Conservation (phyloP, 306 rosid species). For the Purshia tridentata region DNA sequence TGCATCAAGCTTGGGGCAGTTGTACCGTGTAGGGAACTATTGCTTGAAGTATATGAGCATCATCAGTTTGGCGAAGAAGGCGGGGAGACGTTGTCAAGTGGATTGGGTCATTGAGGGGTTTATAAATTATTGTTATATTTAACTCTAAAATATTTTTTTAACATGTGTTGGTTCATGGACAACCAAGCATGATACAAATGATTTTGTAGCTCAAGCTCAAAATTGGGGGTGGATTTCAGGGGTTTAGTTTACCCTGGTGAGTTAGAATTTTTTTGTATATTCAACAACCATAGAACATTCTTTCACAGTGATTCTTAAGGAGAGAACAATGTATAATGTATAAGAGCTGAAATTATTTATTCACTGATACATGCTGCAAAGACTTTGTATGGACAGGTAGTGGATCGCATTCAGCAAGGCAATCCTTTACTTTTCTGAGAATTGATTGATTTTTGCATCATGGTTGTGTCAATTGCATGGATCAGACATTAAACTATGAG, state of each 20-base stretch:
- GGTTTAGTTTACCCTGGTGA: not conserved
- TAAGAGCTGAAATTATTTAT: constrained; percentile 1
- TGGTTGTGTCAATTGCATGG: not conserved
- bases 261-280: not conserved
- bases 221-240: not conserved
- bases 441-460: not conserved
- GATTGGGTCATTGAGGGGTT: constrained; percentile 30
- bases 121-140: not conserved
- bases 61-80: constrained; percentile 60
- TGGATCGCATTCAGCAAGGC: not conserved
- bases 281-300: constrained; percentile 1
- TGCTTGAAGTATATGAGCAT: constrained; percentile 53
- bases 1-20: constrained; percentile 88
- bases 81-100: constrained; percentile 40
- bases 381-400: no score
- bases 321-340: not conserved
- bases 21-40: constrained; percentile 82
- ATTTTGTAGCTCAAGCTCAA: not conserved
- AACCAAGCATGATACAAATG: not conserved
- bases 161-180: not conserved
- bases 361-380: not conserved
- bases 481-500: no score
- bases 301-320: not conserved
- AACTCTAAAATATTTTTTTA: not conserved
- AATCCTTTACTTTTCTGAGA: not conserved